A percentile compares a stretch with the other conserved stretches of the same genome.
phyloP scores from a whole-genome alignment of 257 asterid species.

The Salvia hispanica region DNA sequence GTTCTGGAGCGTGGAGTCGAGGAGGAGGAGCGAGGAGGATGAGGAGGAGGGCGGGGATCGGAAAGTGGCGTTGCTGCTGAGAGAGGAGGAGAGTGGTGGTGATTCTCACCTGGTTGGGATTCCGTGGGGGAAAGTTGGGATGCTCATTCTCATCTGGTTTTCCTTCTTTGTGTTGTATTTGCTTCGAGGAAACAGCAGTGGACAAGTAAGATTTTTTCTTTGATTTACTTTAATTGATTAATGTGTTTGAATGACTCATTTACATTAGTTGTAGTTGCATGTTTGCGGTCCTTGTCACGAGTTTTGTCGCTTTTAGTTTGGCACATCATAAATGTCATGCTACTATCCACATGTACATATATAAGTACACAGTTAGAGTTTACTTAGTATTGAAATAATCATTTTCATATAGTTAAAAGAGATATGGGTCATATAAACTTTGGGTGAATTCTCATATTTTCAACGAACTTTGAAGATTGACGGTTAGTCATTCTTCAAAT shows the following conservation, averaged over 20 bases:
- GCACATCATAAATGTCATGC: too few species aligned
- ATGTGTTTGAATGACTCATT: background rate
- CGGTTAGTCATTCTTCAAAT: too few species aligned
- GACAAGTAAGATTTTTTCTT: slow-evolving; percentile 49
- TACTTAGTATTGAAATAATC: too few species aligned
- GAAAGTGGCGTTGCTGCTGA: slow-evolving; percentile 42
- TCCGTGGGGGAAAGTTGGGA: slow-evolving; percentile 69
- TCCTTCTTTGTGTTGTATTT: slow-evolving; percentile 62
- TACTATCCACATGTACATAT: too few species aligned
- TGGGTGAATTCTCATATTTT: too few species aligned
- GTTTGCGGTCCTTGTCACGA: background rate
- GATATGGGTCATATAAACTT: too few species aligned
- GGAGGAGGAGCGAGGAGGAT: slow-evolving; percentile 28
- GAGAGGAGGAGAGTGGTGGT: background rate
- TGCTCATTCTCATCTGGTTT: slow-evolving; percentile 64
- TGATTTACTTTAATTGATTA: background rate
- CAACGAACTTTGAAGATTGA: too few species aligned
- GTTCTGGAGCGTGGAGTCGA: slow-evolving; percentile 65
- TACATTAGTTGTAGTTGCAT: background rate
- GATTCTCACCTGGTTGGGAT: too few species aligned
- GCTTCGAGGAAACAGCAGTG: slow-evolving; percentile 81
- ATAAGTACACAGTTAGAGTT: too few species aligned
- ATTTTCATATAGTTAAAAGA: too few species aligned
- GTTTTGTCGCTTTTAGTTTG: background rate
- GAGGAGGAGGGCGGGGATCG: slow-evolving; percentile 24